Evolutionary conservation across 148 eudicot genomes (phyloP), one percentile per base, ranked within the genome.

Genomic region (Chenopodium suecicum): DNA sequence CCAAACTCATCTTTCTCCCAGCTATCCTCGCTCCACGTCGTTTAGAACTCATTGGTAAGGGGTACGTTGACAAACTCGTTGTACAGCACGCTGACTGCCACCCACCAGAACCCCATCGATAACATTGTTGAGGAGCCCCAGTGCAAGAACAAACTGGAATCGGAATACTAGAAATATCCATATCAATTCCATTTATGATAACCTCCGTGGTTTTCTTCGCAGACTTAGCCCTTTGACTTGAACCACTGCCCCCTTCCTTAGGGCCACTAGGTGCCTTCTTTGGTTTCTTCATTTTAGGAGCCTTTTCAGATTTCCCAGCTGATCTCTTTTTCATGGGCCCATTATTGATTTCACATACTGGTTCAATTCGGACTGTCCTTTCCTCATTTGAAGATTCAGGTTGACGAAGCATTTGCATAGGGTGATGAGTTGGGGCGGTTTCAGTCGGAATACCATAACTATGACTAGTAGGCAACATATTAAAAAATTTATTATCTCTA

Each of bases 81-180:
- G 90, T 88, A 73, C 90, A 88, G 41, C 90, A 88, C 0, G 90
- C 90, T 25, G 90, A 88, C 64, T 88, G 90, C 90, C 90, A 88
- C 65, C 90, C 90, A 46, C 90, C 90, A 56, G 85, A 88, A 17
- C 90, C 90, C 90, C 90, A 88, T 52, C 90, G 78, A 67, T 88
- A 88, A 56, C 90, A 88, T 63, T 88, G 90, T 79, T 88, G 90
- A 63, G 90, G 84, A 20, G 84, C 14, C 20, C 83, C 84, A 0
- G 90, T 88, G 86, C 90, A 88, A 25, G 90, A 85, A 79, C 90
- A 88, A 58, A 88, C 88, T 7, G 90, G 90, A 29, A 88, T 88
- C 14, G 90, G 90, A 76, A 88, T 88, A 67, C 86, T 88, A 54
- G 90, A 88, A 46, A 88, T 88, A 32, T 88, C 90, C 88, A 88